Percentiles rank a stretch among this genome's conserved stretches.
phyloP scores from a whole-genome alignment of 1,139 yeast genomes.

The Yamadazyma diospyri region DNA sequence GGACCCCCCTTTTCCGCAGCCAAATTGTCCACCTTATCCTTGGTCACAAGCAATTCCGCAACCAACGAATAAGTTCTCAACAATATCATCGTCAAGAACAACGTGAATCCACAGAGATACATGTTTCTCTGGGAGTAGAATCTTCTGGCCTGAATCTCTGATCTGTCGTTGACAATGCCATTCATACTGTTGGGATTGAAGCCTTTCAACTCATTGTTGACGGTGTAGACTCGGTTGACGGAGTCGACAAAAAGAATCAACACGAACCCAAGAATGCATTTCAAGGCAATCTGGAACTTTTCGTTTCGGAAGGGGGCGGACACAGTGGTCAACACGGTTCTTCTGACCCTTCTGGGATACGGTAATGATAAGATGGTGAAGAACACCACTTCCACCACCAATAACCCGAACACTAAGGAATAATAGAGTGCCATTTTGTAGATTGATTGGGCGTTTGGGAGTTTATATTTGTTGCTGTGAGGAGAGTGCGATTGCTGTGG shows the following conservation, averaged over 20 bases:
- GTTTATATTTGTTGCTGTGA: neutral
- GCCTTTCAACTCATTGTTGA: conserved; percentile 57
- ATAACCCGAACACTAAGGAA: conserved; percentile 68
- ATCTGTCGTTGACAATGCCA: conserved; percentile 50
- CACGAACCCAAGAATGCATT: conserved; percentile 82
- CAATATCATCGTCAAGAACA: conserved; percentile 82
- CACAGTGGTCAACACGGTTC: conserved; percentile 59
- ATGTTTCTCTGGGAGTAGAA: conserved; percentile 96
- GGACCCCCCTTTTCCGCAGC: conserved; percentile 20
- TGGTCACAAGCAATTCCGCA: conserved; percentile 61
- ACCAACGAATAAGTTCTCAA: conserved; percentile 85
- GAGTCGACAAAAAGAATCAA: conserved; percentile 84
- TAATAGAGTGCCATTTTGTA: conserved; percentile 74
- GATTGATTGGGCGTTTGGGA: neutral
- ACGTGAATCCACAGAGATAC: conserved; percentile 93
- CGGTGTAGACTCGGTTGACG: conserved; percentile 75
- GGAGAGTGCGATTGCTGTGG: neutral
- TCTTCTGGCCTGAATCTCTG: conserved; percentile 83
- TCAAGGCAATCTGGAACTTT: conserved; percentile 72
- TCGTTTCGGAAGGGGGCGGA: conserved; percentile 69
- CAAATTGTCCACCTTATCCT: conserved; percentile 57
- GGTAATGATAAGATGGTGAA: conserved; percentile 85
- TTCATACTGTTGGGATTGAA: conserved; percentile 17
- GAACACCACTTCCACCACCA: conserved; percentile 74
- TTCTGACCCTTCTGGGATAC: conserved; percentile 71